Percentiles rank a stretch among this genome's conserved stretches.
Evolutionary conservation across 2,329 filamentous ascomycete genomes (phyloP).

Genomic region (Aurifilum marmelostoma): DNA sequence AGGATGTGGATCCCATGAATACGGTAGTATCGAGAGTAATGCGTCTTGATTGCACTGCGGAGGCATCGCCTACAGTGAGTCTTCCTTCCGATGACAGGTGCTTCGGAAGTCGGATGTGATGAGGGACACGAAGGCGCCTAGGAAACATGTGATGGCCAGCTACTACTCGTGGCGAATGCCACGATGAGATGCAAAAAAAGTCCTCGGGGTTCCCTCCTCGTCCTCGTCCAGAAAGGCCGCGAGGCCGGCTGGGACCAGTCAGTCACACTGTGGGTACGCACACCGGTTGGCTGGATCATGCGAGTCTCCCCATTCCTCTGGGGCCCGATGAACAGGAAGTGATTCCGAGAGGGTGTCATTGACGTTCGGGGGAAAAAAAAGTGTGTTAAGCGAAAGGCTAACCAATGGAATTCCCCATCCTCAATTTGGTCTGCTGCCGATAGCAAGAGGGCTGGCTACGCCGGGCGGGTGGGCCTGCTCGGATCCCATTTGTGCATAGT

Average conservation of each 20-base stretch:
- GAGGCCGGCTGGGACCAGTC: slow-evolving; percentile 4
- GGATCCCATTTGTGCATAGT: slow-evolving; percentile 13
- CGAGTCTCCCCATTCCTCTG: background rate
- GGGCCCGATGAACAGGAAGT: slow-evolving; percentile 20
- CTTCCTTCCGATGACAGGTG: background rate
- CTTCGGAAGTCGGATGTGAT: slow-evolving; percentile 12
- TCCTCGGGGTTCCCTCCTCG: too few relatives aligned
- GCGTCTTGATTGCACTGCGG: slow-evolving; percentile 1
- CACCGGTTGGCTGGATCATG: slow-evolving; percentile 23
- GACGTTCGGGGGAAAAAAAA: slow-evolving; percentile 13
- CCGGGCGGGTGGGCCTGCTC: slow-evolving; percentile 7
- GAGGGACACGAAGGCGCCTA: background rate
- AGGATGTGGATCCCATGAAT: slow-evolving; percentile 16
- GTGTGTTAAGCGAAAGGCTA: slow-evolving; percentile 17
- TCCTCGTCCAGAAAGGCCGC: background rate
- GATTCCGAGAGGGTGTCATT: slow-evolving; percentile 24
- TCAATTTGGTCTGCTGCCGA: slow-evolving; percentile 13
- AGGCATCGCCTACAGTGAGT: background rate
- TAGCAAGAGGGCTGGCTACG: background rate
- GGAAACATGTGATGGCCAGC: slow-evolving; percentile 16
- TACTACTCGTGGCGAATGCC: background rate
- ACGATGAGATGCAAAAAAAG: background rate
- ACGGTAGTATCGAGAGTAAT: background rate
- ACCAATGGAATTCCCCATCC: slow-evolving; percentile 12
- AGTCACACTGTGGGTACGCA: slow-evolving; percentile 10